These are phyloP conservation scores for Phyllostachys edulis DNA, from an alignment of 176 grass and related monocot genomes.

Conservation along the genomic window DNA sequence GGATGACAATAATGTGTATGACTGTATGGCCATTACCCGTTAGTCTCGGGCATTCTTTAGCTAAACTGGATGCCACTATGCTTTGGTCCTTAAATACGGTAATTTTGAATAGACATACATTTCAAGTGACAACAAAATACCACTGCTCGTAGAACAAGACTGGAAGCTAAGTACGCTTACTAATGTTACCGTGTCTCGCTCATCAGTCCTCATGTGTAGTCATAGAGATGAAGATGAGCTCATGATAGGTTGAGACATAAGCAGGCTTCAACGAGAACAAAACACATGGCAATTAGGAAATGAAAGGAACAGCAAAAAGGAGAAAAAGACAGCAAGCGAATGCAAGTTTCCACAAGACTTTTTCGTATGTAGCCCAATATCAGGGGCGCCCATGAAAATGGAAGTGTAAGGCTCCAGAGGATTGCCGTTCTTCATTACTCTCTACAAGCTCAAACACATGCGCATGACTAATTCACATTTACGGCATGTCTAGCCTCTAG, in stretches of 20 bases:
- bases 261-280: background rate
- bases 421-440: background rate
- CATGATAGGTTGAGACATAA: background rate
- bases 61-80: background rate
- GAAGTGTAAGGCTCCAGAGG: background rate
- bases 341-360: constrained; percentile 15
- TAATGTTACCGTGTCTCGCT: constrained; percentile 1
- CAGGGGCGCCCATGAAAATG: background rate
- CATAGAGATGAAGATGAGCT: background rate
- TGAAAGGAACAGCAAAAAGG: background rate
- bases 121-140: background rate
- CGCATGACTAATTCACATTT: background rate
- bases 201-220: background rate
- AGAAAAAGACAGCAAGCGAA: background rate
- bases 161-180: background rate
- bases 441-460: constrained; percentile 17
- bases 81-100: background rate
- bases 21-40: no score
- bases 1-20: background rate
- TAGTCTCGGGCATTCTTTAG: background rate
- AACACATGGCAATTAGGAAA: background rate
- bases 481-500: background rate
- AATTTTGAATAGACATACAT: no score
- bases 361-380: background rate
- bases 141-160: background rate